phyloP scores from a whole-genome alignment of 2,329 filamentous ascomycete species.

The Nemania sp. region DNA sequence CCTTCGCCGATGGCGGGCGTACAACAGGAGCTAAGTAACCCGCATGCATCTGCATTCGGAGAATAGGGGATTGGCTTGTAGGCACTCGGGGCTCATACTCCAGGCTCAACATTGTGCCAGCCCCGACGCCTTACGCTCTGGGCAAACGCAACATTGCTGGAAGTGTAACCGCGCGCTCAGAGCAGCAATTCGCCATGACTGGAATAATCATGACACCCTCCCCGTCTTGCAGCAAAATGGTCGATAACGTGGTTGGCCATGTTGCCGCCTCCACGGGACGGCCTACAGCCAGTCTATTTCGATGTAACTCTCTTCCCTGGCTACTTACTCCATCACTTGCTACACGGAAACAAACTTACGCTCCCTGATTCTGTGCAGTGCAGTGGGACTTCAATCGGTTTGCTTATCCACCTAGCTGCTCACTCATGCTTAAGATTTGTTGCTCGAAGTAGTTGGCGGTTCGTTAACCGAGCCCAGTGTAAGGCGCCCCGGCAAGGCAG shows the following conservation, averaged over 20 bases:
- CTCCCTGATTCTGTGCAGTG: not conserved
- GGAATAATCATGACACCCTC: not conserved
- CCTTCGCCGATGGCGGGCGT: slow-evolving; percentile 1
- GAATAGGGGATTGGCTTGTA: slow-evolving; percentile 17
- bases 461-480: slow-evolving; percentile 3
- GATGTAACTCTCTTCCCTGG: not conserved
- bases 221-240: not conserved
- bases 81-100: too few species aligned
- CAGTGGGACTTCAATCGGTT: slow-evolving; percentile 2
- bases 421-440: slow-evolving; percentile 3
- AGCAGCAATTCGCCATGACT: slow-evolving; percentile 8
- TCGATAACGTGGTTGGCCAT: not conserved
- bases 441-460: slow-evolving; percentile 1
- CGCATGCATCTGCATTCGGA: slow-evolving; percentile 16
- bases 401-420: slow-evolving; percentile 3
- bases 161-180: not conserved
- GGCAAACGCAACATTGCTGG: slow-evolving; percentile 4
- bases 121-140: not conserved
- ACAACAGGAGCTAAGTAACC: slow-evolving; percentile 9
- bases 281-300: not conserved
- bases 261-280: slow-evolving; percentile 1
- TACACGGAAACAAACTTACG: slow-evolving; percentile 11
- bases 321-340: not conserved
- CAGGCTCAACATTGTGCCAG: not conserved
- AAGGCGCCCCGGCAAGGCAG: slow-evolving; percentile 20